phyloP scores from a whole-genome alignment of 176 grass and related monocot species.

The Phoenix dactylifera region DNA sequence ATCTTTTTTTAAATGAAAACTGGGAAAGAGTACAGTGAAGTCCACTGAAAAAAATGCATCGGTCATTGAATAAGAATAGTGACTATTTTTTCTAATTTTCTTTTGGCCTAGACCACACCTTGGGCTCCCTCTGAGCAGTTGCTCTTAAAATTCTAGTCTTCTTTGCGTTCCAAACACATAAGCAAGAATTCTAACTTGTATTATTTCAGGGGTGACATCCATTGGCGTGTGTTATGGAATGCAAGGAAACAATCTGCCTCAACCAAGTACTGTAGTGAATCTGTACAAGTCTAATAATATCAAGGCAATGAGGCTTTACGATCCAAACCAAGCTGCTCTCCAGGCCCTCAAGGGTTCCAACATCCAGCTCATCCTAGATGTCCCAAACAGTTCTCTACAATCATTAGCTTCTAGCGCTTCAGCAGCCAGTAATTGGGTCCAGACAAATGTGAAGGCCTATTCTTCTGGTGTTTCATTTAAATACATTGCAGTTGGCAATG shows the following conservation, averaged over 20 bases:
- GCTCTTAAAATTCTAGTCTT: too few relatives aligned
- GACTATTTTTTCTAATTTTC: too few relatives aligned
- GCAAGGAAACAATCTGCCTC: constrained; percentile 38
- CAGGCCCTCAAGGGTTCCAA: constrained; percentile 26
- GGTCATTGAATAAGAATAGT: too few relatives aligned
- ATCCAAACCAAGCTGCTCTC: constrained; percentile 25
- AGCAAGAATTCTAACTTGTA: too few relatives aligned
- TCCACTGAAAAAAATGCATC: too few relatives aligned
- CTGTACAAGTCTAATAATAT: constrained; percentile 50
- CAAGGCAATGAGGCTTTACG: constrained; percentile 45
- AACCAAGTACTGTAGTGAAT: constrained; percentile 31
- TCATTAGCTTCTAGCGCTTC: constrained; percentile 17
- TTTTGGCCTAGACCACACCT: too few relatives aligned
- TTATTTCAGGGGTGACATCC: constrained; percentile 33
- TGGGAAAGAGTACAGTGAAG: too few relatives aligned
- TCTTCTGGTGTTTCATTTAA: constrained; percentile 32
- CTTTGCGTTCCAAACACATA: too few relatives aligned
- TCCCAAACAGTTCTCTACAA: constrained; percentile 16
- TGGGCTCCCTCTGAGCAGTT: too few relatives aligned
- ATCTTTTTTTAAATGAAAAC: too few relatives aligned
- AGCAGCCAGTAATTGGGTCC: constrained; percentile 39
- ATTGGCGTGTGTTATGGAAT: constrained; percentile 73
- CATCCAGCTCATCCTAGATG: constrained; percentile 43
- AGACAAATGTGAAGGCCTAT: constrained; percentile 34
- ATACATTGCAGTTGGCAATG: constrained; percentile 70